Evolutionary conservation across 371 early-diverging fungal genomes (phyloP).

Genomic region (Zancudomyces culisetae): DNA sequence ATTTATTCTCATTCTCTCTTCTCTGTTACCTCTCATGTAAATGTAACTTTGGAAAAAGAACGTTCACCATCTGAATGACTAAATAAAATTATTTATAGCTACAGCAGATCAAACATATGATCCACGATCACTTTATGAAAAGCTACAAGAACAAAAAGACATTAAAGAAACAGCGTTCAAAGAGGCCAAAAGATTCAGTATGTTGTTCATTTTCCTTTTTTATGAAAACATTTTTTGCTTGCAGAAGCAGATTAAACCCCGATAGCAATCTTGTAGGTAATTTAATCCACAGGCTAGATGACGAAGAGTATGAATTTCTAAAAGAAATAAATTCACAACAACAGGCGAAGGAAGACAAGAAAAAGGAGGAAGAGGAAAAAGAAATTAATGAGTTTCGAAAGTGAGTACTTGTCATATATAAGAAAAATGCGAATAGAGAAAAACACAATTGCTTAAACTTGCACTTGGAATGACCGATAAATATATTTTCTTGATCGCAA

Average conservation of each 20-base stretch:
- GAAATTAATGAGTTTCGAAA: slow-evolving; percentile 41
- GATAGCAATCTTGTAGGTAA: slow-evolving; percentile 26
- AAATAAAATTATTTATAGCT: no score
- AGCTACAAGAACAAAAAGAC: slow-evolving; percentile 48
- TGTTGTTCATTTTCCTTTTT: not conserved
- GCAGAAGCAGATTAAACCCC: not conserved
- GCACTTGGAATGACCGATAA: no score
- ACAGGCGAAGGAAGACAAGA: slow-evolving; percentile 27
- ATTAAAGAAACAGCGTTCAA: slow-evolving; percentile 44
- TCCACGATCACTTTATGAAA: slow-evolving; percentile 60
- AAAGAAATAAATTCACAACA: slow-evolving; percentile 37
- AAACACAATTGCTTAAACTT: no score
- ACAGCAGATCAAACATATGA: slow-evolving; percentile 41
- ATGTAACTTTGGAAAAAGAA: no score
- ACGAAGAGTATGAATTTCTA: slow-evolving; percentile 56
- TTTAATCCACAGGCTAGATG: slow-evolving; percentile 48
- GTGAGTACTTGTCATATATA: slow-evolving; percentile 11
- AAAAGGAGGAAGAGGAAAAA: slow-evolving; percentile 30
- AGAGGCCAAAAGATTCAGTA: slow-evolving; percentile 43
- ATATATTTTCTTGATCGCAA: no score
- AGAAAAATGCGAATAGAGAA: no score
- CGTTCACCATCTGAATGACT: no score
- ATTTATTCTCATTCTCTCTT: no score
- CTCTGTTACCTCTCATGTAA: no score
- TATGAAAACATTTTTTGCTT: not conserved